Evolutionary conservation across 1,284 basidiomycete genomes (phyloP), one percentile per base, ranked within the genome.

Genomic region (Porphyrellus sp.): DNA sequence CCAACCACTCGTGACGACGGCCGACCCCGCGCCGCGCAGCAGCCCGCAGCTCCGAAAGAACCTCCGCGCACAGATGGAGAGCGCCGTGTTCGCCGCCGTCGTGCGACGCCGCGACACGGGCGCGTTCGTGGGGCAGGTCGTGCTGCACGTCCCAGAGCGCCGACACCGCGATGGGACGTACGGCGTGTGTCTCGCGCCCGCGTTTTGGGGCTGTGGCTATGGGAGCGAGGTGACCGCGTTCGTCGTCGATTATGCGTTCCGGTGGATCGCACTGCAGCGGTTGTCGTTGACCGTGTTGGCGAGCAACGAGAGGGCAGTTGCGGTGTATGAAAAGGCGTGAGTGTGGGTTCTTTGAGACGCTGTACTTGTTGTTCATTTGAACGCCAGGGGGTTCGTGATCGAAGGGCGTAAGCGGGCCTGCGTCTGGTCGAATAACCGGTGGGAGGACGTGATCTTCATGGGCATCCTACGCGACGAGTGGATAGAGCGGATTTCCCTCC

Each of bases 71-170:
- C 62, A 66, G 21, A 64, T 64, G 55, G 59, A 69, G 16, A 58
- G 58, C 12, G 65, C 69, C 30, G 59, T 64, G 42, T 63, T 76
- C 46, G 61, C 64, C 37, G 67, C 62, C 46, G 59, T 75, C 51
- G 55, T 76, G 35, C 65, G 66, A n/a, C 57, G 58, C 16, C 62
- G 65, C n/a, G 62, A 63, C 20, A 68, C 66, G 16, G 59, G 62
- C 35, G 64, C 63, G 16, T 72, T 74, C 53, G 60, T 77, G 33
- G 76, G 76, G 30, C 65, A 72, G 15, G 60, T 65, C 25, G 61
- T 64, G 31, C 33, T 76, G 27, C 63, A 59, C 23, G 57, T 68
- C 5, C 51, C 45, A 12, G 63, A 69, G 35, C 56, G 65, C 2
- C 59, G 52, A 51, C 62, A 70, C 34, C 61, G 66, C 16, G 68